Evolutionary conservation across 2,329 filamentous ascomycete genomes (phyloP), one percentile per base, ranked within the genome.

Genomic region (Beauveria australis): DNA sequence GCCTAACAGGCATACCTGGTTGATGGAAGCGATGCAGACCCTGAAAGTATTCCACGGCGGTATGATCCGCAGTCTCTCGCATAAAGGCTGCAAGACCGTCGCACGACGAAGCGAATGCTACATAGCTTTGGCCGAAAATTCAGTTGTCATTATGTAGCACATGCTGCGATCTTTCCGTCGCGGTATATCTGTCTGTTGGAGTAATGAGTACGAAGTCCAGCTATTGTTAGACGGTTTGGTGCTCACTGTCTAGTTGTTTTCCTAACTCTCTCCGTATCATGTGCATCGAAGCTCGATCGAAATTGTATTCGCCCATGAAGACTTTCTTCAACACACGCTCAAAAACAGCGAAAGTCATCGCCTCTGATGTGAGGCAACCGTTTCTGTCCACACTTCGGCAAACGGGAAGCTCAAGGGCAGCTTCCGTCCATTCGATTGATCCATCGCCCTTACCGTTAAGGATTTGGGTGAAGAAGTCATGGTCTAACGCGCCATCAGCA

Each of bases 121-220:
- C 19, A 60, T 60, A 60, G 57, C 49, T 60, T 22, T 60, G 37
- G 24, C 57, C 26, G 41, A 60, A 60, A 8, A 60, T 53, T 16
- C n/a, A 8, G 19, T 37, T 48, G 19, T 60, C 41, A 43, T 48
- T 60, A 33, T 60, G 37, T 24, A 60, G 28, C 9, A 60, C 19
- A 53, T 60, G 37, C 49, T 60, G 37, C 18, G 37, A 60, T 30
- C 40, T 37, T 37, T 60, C 12, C 9, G 37, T 60, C 37, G 41
- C 26, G 10, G 49, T 53, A 19, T 60, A 60, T 60, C 57, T 60
- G 16, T 40, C 49, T 30, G 5, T 44, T n/a, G 24, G 12, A 44
- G 33, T 8, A 44, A 14, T 33, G n/a, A 30, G 33, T 40, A 14
- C 16, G n/a, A 40, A 53, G 49, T 40, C 24, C 10, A 43, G 14